Percentiles rank a stretch among this genome's conserved stretches.
These are phyloP conservation scores for Penicillium sumatraense DNA, from an alignment of 2,329 filamentous ascomycete genomes.

Conservation along the genomic window DNA sequence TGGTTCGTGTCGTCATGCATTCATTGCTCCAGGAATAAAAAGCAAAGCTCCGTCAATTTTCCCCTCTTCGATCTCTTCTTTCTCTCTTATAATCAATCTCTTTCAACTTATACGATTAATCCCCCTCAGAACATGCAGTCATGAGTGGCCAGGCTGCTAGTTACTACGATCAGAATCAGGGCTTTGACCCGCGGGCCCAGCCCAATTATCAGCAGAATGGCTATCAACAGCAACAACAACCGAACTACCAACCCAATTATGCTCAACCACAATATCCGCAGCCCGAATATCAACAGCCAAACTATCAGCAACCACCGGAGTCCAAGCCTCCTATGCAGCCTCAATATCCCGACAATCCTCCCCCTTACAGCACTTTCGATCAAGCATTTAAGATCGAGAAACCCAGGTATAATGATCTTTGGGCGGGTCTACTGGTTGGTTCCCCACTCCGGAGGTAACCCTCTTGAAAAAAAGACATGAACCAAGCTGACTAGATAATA, in stretches of 20 bases:
- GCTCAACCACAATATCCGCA: conserved; percentile 13
- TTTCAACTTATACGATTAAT: not conserved
- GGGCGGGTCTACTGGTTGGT: conserved; percentile 78
- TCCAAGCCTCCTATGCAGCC: conserved; percentile 24
- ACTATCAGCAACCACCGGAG: conserved; percentile 25
- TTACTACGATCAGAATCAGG: conserved; percentile 40
- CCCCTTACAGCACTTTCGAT: conserved; percentile 60
- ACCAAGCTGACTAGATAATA: not conserved
- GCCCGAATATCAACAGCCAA: conserved; percentile 17
- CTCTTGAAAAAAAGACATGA: not conserved
- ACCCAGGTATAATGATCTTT: conserved; percentile 89
- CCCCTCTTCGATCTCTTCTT: not conserved
- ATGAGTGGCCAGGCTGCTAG: conserved; percentile 45
- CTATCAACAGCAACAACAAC: conserved; percentile 23
- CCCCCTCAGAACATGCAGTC: conserved; percentile 8
- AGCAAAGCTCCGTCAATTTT: not conserved
- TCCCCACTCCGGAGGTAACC: not conserved
- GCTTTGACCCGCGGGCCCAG: conserved; percentile 26
- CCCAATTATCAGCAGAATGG: conserved; percentile 16
- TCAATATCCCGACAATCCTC: conserved; percentile 20
- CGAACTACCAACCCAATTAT: conserved; percentile 25
- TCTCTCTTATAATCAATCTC: not conserved
- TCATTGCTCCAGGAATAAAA: conserved; percentile 19
- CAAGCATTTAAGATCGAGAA: conserved; percentile 80
- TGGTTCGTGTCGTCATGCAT: conserved; percentile 25